A percentile compares a stretch with the other conserved stretches of the same genome.
Conservation (phyloP, 2,329 filamentous ascomycete species). For the Verticillium longisporum region DNA sequence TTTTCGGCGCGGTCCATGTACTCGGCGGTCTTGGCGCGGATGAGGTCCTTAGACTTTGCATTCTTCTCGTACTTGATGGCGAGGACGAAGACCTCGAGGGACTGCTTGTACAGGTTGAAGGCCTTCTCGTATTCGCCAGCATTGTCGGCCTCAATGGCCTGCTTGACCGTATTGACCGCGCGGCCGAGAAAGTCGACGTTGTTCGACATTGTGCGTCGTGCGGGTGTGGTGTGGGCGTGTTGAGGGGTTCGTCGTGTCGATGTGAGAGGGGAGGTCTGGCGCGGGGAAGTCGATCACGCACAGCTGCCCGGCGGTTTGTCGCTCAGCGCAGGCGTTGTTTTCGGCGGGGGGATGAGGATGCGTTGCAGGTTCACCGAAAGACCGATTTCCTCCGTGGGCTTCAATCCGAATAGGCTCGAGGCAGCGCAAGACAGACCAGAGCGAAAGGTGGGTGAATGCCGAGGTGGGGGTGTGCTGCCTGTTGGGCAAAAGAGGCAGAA, state of each 20-base stretch:
- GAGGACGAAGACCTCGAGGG: slow-evolving; percentile 97
- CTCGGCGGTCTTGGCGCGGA: slow-evolving; percentile 86
- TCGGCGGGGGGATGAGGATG: not conserved
- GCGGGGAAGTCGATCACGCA: not conserved
- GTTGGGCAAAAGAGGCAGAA: not conserved
- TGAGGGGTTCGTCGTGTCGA: not conserved
- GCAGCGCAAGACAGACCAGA: not conserved
- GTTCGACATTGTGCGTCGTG: not conserved
- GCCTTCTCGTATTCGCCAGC: slow-evolving; percentile 95
- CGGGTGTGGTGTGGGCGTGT: not conserved
- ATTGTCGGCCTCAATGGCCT: slow-evolving; percentile 94
- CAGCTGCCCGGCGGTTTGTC: not conserved
- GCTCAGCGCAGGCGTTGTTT: not conserved
- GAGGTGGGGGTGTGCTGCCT: slow-evolving; percentile 1
- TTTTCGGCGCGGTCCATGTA: slow-evolving; percentile 99
- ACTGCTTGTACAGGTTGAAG: slow-evolving; percentile 91
- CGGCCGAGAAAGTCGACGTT: slow-evolving; percentile 88
- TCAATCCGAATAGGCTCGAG: not conserved
- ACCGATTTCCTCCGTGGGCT: not conserved
- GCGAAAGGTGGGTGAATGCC: not conserved
- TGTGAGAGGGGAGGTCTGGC: not conserved
- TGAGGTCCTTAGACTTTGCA: slow-evolving; percentile 93
- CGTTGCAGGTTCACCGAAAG: not conserved
- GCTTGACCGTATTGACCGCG: slow-evolving; percentile 94
- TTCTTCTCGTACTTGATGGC: slow-evolving; percentile 99